Conservation (phyloP, 371 early-diverging fungal species). For the Mitosporidium daphniae region DNA sequence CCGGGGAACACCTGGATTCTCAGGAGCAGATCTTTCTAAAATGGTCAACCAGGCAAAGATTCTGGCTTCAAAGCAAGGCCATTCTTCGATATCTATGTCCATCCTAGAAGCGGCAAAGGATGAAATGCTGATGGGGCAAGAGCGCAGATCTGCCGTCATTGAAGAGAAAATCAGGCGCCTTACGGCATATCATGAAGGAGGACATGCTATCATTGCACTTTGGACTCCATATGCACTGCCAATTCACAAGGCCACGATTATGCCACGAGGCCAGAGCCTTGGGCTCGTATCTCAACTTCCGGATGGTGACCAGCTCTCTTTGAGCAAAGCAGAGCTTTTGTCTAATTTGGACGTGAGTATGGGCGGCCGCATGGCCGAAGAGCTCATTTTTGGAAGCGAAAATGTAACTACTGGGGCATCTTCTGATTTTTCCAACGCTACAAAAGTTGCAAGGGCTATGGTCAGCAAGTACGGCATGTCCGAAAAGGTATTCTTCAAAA, state of each 20-base stretch:
- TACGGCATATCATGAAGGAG: constrained; percentile 90
- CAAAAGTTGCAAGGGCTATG: constrained; percentile 53
- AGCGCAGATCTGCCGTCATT: constrained; percentile 50
- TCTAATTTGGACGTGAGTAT: constrained; percentile 73
- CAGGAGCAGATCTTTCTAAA: constrained; percentile 83
- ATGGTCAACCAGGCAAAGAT: constrained; percentile 76
- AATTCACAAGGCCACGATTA: constrained; percentile 85
- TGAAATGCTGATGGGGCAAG: constrained; percentile 67
- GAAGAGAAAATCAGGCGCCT: constrained; percentile 38
- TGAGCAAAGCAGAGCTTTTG: constrained; percentile 32
- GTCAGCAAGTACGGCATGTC: constrained; percentile 67
- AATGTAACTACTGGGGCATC: constrained; percentile 71
- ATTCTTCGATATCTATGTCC: constrained; percentile 19
- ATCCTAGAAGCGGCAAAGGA: constrained; percentile 84
- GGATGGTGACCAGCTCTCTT: constrained; percentile 49
- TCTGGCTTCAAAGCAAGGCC: constrained; percentile 35
- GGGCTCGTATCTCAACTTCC: constrained; percentile 55
- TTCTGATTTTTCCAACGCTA: constrained; percentile 58
- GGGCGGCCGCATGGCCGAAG: constrained; percentile 84
- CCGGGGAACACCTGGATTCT: constrained; percentile 80
- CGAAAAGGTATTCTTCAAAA: too few species aligned
- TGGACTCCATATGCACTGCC: constrained; percentile 75
- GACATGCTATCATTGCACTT: constrained; percentile 69
- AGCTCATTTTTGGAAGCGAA: constrained; percentile 52
- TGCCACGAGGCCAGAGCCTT: constrained; percentile 59